phyloP scores from a whole-genome alignment of 1,284 basidiomycete species.

The Volvariella surrecta region DNA sequence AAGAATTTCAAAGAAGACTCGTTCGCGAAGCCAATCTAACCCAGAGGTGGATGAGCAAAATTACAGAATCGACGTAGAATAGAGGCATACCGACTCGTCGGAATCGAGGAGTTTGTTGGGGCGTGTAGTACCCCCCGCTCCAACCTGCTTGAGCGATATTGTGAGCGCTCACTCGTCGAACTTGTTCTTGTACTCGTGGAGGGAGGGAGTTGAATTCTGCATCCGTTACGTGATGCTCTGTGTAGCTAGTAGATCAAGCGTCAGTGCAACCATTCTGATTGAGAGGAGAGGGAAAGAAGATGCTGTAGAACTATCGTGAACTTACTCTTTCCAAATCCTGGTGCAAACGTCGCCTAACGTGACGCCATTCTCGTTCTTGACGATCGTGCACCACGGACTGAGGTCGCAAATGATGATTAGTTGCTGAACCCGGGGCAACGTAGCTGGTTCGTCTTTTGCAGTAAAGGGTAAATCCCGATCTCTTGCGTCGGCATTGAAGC shows the following conservation, averaged over 20 bases:
- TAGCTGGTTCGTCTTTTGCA: conserved; percentile 69
- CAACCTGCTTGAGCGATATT: conserved; percentile 25
- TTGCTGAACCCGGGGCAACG: conserved; percentile 66
- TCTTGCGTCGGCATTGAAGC: conserved; percentile 47
- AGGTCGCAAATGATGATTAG: conserved; percentile 64
- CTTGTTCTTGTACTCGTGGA: conserved; percentile 56
- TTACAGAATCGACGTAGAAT: conserved; percentile 1
- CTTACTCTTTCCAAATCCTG: conserved; percentile 64
- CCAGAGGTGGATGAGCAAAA: conserved; percentile 6
- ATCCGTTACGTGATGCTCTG: conserved; percentile 57
- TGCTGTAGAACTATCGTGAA: conserved; percentile 9
- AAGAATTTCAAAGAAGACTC: conserved; percentile 61
- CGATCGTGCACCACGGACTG: conserved; percentile 73
- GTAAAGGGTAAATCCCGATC: conserved; percentile 57
- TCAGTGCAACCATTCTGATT: background rate
- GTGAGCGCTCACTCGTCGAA: conserved; percentile 48
- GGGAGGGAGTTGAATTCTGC: conserved; percentile 53
- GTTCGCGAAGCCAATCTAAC: conserved; percentile 69
- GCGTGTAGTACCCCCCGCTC: conserved; percentile 39
- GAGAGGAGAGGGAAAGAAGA: background rate
- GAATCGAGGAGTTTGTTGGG: conserved; percentile 34
- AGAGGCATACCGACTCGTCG: conserved; percentile 47
- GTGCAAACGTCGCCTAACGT: conserved; percentile 64
- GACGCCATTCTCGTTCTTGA: conserved; percentile 65
- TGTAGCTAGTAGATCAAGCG: conserved; percentile 41